phyloP scores from a whole-genome alignment of 2,329 filamentous ascomycete genomes.

The Aspergillus spinulosporus region DNA sequence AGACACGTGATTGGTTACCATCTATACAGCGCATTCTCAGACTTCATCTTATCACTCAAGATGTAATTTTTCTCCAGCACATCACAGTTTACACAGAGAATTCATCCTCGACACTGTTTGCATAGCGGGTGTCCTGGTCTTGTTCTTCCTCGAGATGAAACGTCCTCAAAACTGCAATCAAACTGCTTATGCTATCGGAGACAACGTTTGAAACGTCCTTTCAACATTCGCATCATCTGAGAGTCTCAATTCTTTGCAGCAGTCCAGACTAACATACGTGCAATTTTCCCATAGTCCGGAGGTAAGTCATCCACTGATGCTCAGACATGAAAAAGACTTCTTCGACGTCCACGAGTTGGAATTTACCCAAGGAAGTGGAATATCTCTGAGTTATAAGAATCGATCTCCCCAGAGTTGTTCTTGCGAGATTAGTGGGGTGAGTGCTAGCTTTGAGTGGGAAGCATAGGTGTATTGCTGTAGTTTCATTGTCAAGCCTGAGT shows the following conservation, averaged over 20 bases:
- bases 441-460: neutral
- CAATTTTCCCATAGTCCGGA: neutral
- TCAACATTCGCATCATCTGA: constrained; percentile 8
- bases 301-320: neutral
- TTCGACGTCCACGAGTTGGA: constrained; percentile 10
- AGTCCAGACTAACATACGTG: neutral
- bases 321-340: constrained; percentile 11
- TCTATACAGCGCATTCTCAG: neutral
- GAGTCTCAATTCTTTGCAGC: constrained; percentile 9
- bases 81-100: neutral
- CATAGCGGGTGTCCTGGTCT: constrained; percentile 3
- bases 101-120: constrained; percentile 6
- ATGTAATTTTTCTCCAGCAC: neutral
- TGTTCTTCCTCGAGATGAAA: constrained; percentile 2
- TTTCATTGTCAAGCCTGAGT: neutral
- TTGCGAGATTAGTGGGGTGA: constrained; percentile 12
- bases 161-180: constrained; percentile 9
- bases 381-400: constrained; percentile 11
- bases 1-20: constrained; percentile 8
- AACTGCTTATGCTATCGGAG: neutral
- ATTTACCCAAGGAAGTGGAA: constrained; percentile 6
- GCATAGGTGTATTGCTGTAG: neutral
- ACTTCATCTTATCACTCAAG: neutral
- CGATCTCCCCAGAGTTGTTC: constrained; percentile 2
- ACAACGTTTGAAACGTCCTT: constrained; percentile 7